Conservation (phyloP, 2,329 filamentous ascomycete species). For the Monosporascus sp. region DNA sequence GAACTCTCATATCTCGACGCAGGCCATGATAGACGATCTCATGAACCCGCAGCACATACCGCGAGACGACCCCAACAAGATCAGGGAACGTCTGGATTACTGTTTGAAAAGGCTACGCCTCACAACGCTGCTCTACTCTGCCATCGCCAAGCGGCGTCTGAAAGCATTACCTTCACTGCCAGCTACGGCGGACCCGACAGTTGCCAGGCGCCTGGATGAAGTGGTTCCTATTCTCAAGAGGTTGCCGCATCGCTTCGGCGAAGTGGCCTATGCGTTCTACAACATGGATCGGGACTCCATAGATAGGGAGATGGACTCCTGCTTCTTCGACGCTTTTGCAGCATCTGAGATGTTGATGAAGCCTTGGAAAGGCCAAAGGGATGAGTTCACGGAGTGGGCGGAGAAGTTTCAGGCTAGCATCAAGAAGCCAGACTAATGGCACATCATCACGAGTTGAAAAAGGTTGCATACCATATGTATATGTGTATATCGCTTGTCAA, state of each 20-base stretch:
- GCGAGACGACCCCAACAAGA: slow-evolving; percentile 54
- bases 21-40: slow-evolving; percentile 61
- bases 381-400: slow-evolving; percentile 78
- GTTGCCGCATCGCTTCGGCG: slow-evolving; percentile 64
- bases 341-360: slow-evolving; percentile 50
- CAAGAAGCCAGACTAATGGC: slow-evolving; percentile 32
- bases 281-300: slow-evolving; percentile 56
- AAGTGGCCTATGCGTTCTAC: slow-evolving; percentile 69
- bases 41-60: slow-evolving; percentile 62
- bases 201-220: slow-evolving; percentile 46
- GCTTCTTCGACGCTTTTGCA: slow-evolving; percentile 53
- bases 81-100: slow-evolving; percentile 60
- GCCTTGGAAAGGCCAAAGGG: slow-evolving; percentile 59
- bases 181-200: slow-evolving; percentile 20
- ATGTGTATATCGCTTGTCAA: background rate
- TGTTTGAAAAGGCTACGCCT: slow-evolving; percentile 62
- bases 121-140: slow-evolving; percentile 62
- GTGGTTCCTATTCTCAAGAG: slow-evolving; percentile 49
- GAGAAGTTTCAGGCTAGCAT: slow-evolving; percentile 49
- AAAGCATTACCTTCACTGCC: slow-evolving; percentile 49
- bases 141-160: slow-evolving; percentile 63
- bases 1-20: slow-evolving; percentile 34
- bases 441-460: background rate
- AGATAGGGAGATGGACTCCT: slow-evolving; percentile 51
- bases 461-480: too few species aligned